phyloP scores from a whole-genome alignment of 116 monocot species.

The Posidonia oceanica region DNA sequence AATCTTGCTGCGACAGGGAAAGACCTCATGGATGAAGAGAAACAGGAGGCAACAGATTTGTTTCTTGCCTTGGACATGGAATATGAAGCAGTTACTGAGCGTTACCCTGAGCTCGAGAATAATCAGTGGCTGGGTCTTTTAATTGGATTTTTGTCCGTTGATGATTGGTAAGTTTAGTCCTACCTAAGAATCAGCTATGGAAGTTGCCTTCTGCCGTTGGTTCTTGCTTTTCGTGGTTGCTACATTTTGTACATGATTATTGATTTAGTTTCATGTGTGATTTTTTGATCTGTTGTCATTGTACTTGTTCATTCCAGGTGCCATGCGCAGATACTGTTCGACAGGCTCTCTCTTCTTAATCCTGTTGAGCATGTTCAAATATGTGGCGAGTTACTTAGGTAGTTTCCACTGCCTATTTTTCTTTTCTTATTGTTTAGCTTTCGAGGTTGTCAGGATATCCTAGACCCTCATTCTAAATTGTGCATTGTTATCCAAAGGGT shows the following conservation, averaged over 20 bases:
- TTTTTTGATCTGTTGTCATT: background rate
- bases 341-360: conserved; percentile 68
- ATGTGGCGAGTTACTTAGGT: conserved; percentile 80
- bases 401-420: conserved; percentile 7
- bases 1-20: conserved; percentile 98
- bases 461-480: too few species aligned
- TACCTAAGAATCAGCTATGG: background rate
- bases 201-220: background rate
- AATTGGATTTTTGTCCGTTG: conserved; percentile 80
- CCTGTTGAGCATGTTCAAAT: conserved; percentile 82
- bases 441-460: background rate
- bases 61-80: conserved; percentile 80
- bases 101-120: conserved; percentile 54
- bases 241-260: background rate
- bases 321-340: conserved; percentile 83
- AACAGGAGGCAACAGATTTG: conserved; percentile 78
- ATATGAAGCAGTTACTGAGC: conserved; percentile 56
- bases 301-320: conserved; percentile 36
- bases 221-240: background rate
- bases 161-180: conserved; percentile 63
- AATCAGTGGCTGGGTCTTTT: conserved; percentile 88
- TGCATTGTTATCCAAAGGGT: too few species aligned
- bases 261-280: background rate
- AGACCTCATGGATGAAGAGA: conserved; percentile 97
- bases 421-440: background rate